Evolutionary conservation across 208 protist genomes (phyloP).

Genomic region (Leishmania braziliensis): DNA sequence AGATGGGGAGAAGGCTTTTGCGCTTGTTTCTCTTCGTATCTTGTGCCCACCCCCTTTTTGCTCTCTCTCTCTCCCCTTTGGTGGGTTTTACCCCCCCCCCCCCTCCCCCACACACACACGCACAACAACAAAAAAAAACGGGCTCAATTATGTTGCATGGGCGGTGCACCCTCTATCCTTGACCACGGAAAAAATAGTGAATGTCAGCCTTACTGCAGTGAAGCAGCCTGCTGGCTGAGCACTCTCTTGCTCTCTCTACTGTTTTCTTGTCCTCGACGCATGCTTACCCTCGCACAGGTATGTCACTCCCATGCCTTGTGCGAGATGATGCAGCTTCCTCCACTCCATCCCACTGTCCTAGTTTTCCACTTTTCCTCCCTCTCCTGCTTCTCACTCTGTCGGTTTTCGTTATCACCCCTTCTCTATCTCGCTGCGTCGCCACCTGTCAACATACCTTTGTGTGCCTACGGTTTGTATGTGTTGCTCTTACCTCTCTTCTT

Average conservation of each 20-base stretch:
- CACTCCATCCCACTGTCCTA: not conserved
- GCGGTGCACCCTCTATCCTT: too few species aligned
- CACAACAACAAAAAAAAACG: not conserved
- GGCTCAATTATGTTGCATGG: too few species aligned
- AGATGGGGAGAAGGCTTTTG: not conserved
- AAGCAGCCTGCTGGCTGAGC: not conserved
- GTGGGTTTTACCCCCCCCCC: not conserved
- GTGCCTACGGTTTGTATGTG: not conserved
- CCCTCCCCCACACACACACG: not conserved
- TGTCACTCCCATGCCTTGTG: not conserved
- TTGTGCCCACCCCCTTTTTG: slow-evolving; percentile 2
- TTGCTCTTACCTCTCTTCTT: not conserved
- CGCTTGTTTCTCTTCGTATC: not conserved
- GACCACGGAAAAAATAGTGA: too few species aligned
- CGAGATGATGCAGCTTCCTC: not conserved
- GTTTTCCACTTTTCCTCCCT: not conserved
- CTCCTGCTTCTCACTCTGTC: not conserved
- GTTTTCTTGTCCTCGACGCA: not conserved
- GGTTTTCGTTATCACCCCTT: not conserved
- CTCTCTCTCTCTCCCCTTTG: not conserved
- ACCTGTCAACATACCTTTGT: not conserved
- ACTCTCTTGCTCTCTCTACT: not conserved
- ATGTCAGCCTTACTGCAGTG: not conserved
- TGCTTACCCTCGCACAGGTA: not conserved
- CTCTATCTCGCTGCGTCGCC: not conserved